Percentiles rank a stretch among this genome's conserved stretches.
These are phyloP conservation scores for Nothophoma quercina DNA, from an alignment of 2,329 filamentous ascomycete genomes.

Conservation along the genomic window DNA sequence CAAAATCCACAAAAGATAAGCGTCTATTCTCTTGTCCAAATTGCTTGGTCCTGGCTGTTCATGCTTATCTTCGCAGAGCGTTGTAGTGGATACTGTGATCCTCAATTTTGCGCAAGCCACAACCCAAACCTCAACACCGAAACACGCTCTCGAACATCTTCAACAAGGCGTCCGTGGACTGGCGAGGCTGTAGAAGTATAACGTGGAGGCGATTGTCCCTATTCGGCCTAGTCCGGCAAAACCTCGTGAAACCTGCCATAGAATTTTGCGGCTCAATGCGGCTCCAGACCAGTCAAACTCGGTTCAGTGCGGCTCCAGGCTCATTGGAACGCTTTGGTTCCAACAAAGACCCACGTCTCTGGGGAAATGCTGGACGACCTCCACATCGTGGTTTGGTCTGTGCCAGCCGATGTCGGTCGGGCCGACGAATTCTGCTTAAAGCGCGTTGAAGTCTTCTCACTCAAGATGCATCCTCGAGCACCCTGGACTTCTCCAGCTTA, in stretches of 20 bases:
- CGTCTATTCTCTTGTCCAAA: slow-evolving; percentile 14
- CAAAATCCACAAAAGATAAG: slow-evolving; percentile 22
- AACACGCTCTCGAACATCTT: slow-evolving; percentile 6
- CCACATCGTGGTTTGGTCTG: slow-evolving; percentile 16
- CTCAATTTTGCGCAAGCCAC: background rate
- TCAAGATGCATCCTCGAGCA: background rate
- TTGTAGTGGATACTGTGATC: background rate
- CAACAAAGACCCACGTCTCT: slow-evolving; percentile 12
- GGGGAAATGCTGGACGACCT: slow-evolving; percentile 14
- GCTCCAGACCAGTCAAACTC: slow-evolving; percentile 13
- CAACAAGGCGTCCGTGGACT: background rate
- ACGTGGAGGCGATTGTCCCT: slow-evolving; percentile 2
- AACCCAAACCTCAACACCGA: background rate
- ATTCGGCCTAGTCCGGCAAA: slow-evolving; percentile 13
- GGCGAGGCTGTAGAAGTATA: slow-evolving; percentile 2
- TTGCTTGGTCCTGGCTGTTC: slow-evolving; percentile 2
- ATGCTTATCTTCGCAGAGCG: slow-evolving; percentile 1
- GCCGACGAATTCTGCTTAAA: slow-evolving; percentile 21
- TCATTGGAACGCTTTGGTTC: slow-evolving; percentile 4
- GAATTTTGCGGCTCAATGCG: slow-evolving; percentile 16
- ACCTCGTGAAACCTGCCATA: slow-evolving; percentile 14
- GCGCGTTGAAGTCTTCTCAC: background rate
- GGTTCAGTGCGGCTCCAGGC: slow-evolving; percentile 18
- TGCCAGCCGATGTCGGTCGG: slow-evolving; percentile 20
- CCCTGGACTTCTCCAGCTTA: slow-evolving; percentile 5